phyloP scores from a whole-genome alignment of 805 yeast genomes.

The Saccharomycopsis synnaedendra region DNA sequence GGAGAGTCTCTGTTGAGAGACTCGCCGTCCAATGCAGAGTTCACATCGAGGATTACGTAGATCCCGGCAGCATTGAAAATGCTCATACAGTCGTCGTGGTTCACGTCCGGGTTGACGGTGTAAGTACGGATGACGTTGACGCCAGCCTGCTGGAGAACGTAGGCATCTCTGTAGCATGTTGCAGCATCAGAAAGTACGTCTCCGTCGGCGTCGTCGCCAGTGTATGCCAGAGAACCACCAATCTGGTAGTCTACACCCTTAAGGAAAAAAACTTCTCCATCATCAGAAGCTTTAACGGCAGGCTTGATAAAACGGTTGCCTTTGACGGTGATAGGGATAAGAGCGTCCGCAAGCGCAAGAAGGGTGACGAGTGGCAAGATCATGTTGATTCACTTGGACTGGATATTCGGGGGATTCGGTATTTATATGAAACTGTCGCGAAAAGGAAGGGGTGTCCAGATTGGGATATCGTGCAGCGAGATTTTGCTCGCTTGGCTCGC shows the following conservation, averaged over 20 bases:
- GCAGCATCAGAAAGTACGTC: conserved; percentile 68
- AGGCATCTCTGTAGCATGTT: conserved; percentile 72
- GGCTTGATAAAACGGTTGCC: conserved; percentile 55
- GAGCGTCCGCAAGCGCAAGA: conserved; percentile 7
- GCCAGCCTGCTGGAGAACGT: conserved; percentile 67
- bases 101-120: conserved; percentile 67
- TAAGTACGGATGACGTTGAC: conserved; percentile 80
- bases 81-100: conserved; percentile 91
- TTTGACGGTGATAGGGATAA: conserved; percentile 44
- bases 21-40: conserved; percentile 57
- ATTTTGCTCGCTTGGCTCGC: too few species aligned
- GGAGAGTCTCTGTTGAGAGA: conserved; percentile 68
- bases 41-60: conserved; percentile 77
- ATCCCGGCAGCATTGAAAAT: conserved; percentile 83
- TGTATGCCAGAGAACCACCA: conserved; percentile 68
- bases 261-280: conserved; percentile 59
- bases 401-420: too few species aligned
- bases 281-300: conserved; percentile 28
- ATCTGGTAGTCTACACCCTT: conserved; percentile 90
- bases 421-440: too few species aligned
- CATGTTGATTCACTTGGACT: too few species aligned
- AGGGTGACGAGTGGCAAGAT: neutral
- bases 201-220: conserved; percentile 21
- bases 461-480: too few species aligned
- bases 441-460: too few species aligned